A percentile compares a stretch with the other conserved stretches of the same genome.
Evolutionary conservation across 305 asterid genomes (phyloP).

Genomic region (Fraxinus platypoda): DNA sequence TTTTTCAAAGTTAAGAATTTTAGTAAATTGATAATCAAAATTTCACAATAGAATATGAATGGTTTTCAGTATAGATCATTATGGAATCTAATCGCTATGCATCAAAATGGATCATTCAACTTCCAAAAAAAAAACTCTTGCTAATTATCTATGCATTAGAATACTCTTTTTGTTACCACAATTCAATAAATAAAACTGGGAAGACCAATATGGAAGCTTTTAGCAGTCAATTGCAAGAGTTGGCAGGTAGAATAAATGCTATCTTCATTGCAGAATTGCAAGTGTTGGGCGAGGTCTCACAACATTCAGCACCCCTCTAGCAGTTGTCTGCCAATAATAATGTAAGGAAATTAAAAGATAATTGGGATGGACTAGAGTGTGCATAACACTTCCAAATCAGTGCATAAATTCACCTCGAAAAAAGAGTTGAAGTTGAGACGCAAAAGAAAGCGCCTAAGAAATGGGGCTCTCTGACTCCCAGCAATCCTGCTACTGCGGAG

Average conservation of each 20-base stretch:
- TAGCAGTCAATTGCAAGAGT: constrained; percentile 18
- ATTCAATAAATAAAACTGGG: constrained; percentile 1
- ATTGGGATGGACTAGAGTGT: constrained; percentile 9
- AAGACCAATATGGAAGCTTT: constrained; percentile 13
- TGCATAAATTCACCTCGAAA: constrained; percentile 64
- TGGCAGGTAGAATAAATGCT: constrained; percentile 12
- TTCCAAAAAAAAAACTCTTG: neutral
- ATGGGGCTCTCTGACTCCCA: constrained; percentile 99
- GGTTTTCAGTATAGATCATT: neutral
- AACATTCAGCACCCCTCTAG: constrained; percentile 88
- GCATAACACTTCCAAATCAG: neutral
- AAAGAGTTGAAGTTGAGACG: constrained; percentile 94
- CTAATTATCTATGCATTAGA: neutral
- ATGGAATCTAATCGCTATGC: neutral
- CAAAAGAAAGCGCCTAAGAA: constrained; percentile 91
- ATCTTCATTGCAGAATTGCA: constrained; percentile 45
- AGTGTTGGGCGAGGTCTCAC: constrained; percentile 76
- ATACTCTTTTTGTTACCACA: neutral
- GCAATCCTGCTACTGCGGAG: constrained; percentile 94
- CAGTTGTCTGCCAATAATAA: constrained; percentile 68
- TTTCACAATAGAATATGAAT: neutral
- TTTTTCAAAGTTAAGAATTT: neutral
- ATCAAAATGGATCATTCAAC: neutral
- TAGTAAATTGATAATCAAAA: neutral
- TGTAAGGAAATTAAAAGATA: constrained; percentile 8